Evolutionary conservation across 768 basidiomycete species (phyloP), one percentile per base, ranked within the genome.

Genomic region (Coprinellus aureogranulatus): DNA sequence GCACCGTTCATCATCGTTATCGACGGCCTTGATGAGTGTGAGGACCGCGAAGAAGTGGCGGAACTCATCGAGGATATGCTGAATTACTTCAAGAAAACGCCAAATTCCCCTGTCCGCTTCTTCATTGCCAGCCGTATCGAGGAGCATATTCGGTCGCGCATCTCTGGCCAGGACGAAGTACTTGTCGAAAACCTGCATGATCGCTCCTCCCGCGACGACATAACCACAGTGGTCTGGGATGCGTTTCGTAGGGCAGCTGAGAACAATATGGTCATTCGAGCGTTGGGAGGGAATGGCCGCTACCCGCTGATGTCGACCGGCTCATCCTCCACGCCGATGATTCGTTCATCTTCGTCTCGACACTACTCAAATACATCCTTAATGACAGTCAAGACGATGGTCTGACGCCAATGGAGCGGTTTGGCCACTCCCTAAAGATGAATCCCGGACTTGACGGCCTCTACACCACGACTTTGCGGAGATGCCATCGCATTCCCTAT

Each of bases 21-120:
- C 40, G 56, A 57, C n/a, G 56, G 56, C 0, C 56, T 57, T 6
- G 56, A 57, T 12, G 56, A 57, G 12, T 44, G 49, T 20, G 44
- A 51, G n/a, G 56, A 51, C n/a, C 30, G 8, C 8, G 20, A 25
- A 10, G 48, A 14, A 4, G 48, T 49, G 11, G 48, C 26, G 6
- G 2, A 31, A 30, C 22, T 27, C 14, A 49, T 49, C 5, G 28
- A 27, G 10, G 8, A n/a, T 18, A 31, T 22, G 4, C 25, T 47
- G 3, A 30, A 49, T 16, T 49, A 28, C 16, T 49, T 49, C 48
- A 28, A 49, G 22, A 30, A 12, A 10, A 1, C 4, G 4, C 48
- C 27, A 4, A 11, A n/a, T 22, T 28, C 31, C 25, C 48, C 26
- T 14, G 26, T 49, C 22, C 2, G 28, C 16, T 27, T 49, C 27